Percentiles rank a stretch among this genome's conserved stretches.
These are phyloP conservation scores for Candida oleophila DNA, from an alignment of 805 yeast species.

Conservation along the genomic window DNA sequence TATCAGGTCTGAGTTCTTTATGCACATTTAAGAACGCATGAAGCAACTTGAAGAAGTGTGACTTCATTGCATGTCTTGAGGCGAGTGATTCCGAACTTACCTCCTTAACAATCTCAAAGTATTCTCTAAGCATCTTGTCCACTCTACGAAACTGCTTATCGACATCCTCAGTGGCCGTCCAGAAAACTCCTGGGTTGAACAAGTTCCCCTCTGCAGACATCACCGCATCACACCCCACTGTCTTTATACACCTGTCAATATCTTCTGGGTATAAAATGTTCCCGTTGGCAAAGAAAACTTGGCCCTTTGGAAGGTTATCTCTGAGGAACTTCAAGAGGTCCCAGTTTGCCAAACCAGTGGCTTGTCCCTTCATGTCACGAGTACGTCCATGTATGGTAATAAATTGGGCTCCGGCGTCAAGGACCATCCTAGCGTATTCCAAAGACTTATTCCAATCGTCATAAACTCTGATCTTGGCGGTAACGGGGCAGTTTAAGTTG, in stretches of 20 bases:
- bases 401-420: slow-evolving; percentile 93
- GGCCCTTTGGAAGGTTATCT: slow-evolving; percentile 73
- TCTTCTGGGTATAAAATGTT: slow-evolving; percentile 90
- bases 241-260: slow-evolving; percentile 62
- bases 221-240: slow-evolving; percentile 78
- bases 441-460: slow-evolving; percentile 81
- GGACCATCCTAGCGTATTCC: slow-evolving; percentile 83
- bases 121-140: slow-evolving; percentile 79
- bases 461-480: slow-evolving; percentile 91
- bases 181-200: slow-evolving; percentile 89
- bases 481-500: slow-evolving; percentile 80
- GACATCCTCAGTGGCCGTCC: slow-evolving; percentile 48
- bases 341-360: slow-evolving; percentile 97
- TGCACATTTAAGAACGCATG: slow-evolving; percentile 77
- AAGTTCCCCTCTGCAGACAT: slow-evolving; percentile 98
- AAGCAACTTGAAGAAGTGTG: slow-evolving; percentile 85
- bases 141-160: slow-evolving; percentile 82
- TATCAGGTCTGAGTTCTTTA: slow-evolving; percentile 71
- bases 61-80: slow-evolving; percentile 79
- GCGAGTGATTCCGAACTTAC: slow-evolving; percentile 57
- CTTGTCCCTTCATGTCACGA: slow-evolving; percentile 96
- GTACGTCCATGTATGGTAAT: slow-evolving; percentile 94
- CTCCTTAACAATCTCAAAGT: slow-evolving; percentile 73
- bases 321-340: slow-evolving; percentile 66
- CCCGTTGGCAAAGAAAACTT: slow-evolving; percentile 93